Base-by-base conservation (phyloP, 2,329 filamentous ascomycete species). In the Thyridium curvatum region DNA sequence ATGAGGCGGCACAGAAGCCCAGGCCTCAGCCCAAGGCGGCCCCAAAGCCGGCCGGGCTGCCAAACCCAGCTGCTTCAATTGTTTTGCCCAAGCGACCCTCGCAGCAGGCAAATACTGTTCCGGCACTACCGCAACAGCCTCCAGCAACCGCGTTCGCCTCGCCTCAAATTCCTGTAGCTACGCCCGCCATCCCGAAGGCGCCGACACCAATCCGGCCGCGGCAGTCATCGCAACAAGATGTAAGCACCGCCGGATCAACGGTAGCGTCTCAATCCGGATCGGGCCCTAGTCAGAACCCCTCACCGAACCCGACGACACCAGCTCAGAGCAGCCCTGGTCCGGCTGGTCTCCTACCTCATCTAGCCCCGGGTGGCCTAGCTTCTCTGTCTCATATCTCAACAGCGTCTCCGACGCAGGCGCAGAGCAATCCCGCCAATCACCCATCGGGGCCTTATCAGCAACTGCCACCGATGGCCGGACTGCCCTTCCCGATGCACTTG, bases 111-210 rank as follows among this genome's bases (percentile, higher is more conserved):
- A 50, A 60, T 18, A 55, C 65, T 7, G 59, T 76, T 30, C 71
- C 76, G 3, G 69, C 66, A 33, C 56, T 77, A 47, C 80, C 79
- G 46, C 72, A 80, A 38, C 82, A 83, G 46, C 71, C 75, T 34
- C 60, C 74, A 39, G 68, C 21, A 6, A 26, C 75, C 26, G 72
- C 66, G 42, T 73, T 83, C 46, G 78, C 80, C 35, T 96, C 91
- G 13, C 91, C 91, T 8, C 86, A 88, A 55, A 76, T 91, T 37
- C 68, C 83, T 18, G 72, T 87, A 44, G 84, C 86, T 9, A 93
- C 86, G 28, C 91, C 93, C 8, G 82, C 80, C 18, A 65, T 94
- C 34, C 82, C 89, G 12, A 95, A 95, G 58, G 82, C 82, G 15
- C 81, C 88, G 5, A 90, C 86, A 12, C 86, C 89, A 8, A 83